phyloP scores from a whole-genome alignment of 2,329 filamentous ascomycete species.

The Microdochium nivale region DNA sequence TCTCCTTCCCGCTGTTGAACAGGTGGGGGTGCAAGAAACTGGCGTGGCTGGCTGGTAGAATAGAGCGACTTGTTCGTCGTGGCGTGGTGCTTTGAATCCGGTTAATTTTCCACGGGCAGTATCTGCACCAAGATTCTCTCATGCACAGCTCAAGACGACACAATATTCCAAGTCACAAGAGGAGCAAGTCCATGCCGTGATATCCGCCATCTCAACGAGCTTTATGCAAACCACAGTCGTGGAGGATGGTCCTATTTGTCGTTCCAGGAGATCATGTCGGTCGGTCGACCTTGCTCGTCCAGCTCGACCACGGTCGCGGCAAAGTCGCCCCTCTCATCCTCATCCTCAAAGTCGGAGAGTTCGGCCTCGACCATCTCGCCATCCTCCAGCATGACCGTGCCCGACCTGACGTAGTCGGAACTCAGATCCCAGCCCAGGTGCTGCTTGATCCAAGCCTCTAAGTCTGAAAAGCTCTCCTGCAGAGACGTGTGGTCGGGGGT shows the following conservation, averaged over 20 bases:
- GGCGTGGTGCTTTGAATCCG: no score
- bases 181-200: no score
- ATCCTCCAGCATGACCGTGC: constrained; percentile 42
- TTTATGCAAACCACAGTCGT: no score
- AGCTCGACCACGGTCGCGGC: constrained; percentile 43
- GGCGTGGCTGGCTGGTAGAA: no score
- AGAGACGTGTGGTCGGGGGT: constrained; percentile 33
- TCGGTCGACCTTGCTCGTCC: constrained; percentile 41
- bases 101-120: no score
- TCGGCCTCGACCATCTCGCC: constrained; percentile 39
- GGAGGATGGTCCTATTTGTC: not conserved
- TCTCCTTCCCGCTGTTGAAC: no score
- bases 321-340: constrained; percentile 46
- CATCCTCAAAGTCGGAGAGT: constrained; percentile 40
- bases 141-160: no score
- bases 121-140: no score
- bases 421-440: constrained; percentile 45
- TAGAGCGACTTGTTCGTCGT: no score
- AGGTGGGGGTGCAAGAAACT: no score
- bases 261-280: constrained; percentile 41
- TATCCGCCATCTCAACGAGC: no score
- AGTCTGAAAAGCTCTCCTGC: constrained; percentile 36
- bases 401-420: constrained; percentile 37
- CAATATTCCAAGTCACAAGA: no score
- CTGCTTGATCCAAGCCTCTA: constrained; percentile 38